phyloP scores from a whole-genome alignment of 768 basidiomycete species.

The Rhizopogon salebrosus region DNA sequence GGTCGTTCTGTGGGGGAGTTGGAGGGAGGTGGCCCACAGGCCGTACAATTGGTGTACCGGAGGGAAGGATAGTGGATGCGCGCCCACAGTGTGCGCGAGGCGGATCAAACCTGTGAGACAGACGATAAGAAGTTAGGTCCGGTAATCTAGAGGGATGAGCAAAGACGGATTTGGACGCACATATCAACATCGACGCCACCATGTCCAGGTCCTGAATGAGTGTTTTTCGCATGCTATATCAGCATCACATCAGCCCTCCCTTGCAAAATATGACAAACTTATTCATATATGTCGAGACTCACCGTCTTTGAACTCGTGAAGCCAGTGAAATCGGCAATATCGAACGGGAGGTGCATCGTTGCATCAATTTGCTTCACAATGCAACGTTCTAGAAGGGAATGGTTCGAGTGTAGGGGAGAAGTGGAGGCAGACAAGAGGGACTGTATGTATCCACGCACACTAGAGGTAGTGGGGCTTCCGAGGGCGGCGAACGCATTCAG shows the following conservation, averaged over 20 bases:
- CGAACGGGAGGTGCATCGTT: constrained; percentile 1
- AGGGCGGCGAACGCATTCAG: constrained; percentile 3
- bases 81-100: not conserved
- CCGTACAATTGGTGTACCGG: not conserved
- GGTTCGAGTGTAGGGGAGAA: not conserved
- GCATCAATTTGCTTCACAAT: not conserved
- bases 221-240: constrained; percentile 4
- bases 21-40: constrained; percentile 1
- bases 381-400: not conserved
- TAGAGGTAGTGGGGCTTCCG: not conserved
- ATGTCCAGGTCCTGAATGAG: not conserved
- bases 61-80: not conserved
- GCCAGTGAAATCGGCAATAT: constrained; percentile 3
- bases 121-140: not conserved
- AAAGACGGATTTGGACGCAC: not conserved
- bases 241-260: not conserved
- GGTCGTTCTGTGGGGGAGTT: not conserved
- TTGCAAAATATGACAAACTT: not conserved
- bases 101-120: not conserved
- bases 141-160: not conserved
- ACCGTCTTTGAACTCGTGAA: not conserved
- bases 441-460: not conserved
- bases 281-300: not conserved
- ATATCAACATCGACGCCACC: not conserved
- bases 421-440: not conserved